Evolutionary conservation across 257 asterid species (phyloP), one percentile per base, ranked within the genome.

Genomic region (Ilex aquifolium): DNA sequence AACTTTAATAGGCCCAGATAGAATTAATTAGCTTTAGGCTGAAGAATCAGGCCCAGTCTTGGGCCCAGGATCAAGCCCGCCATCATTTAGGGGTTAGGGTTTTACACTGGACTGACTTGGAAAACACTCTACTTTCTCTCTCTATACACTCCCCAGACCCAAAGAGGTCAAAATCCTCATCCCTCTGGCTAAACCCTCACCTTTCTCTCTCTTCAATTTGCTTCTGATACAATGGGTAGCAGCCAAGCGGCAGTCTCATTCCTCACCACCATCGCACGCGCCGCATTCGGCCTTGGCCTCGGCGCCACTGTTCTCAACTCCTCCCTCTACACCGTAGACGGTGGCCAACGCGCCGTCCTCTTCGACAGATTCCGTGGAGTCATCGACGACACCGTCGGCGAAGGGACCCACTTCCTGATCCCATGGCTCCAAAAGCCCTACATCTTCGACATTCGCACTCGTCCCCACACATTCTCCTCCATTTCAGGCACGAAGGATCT

Each of bases 371-470:
- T 93, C 83, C 88, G 82, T 5, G 97, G 97, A 2, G 96, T 93
- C 31, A 78, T 82, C 67, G 85, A 83, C 1, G 83, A 85, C 0
- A 83, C 94, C 30, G 80, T 85, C 50, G 94, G 95, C 10, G 96
- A 89, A 72, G 99, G 99, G 0, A 93, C 99, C 4, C 97, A 89
- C 60, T 93, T 93, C 51, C 63, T 83, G 8, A 32, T 93, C 50
- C 99, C 99, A 2, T 90, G 96, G 96, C 94, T 93, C n/a, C 97
- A 93, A 64, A 85, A 82, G 29, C 97, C 96, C 48, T 83, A 64
- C 83, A 82, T 90, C 73, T 93, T 90, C 66, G 99, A 93, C 62
- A 84, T 93, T 60, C 95, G 97, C 63, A 93, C 95, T 0, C 86
- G 88, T 2, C 94, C 95, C 48, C 97, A 93, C 88, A 74, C 94